These are phyloP conservation scores for Alopecurus myosuroides DNA, from an alignment of 176 grass and related monocot genomes.

Conservation along the genomic window DNA sequence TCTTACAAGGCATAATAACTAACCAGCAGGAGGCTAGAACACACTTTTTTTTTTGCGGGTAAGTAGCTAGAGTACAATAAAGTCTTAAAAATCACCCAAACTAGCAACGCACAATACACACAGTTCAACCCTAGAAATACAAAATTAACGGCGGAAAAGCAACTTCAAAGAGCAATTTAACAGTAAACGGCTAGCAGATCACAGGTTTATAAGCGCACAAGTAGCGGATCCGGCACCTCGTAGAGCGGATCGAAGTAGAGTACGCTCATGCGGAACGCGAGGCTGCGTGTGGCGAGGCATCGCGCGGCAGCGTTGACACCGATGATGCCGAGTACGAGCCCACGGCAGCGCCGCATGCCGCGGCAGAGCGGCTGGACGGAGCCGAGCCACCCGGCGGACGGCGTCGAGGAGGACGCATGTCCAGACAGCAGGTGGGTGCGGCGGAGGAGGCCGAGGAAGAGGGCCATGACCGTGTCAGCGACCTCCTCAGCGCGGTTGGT, in stretches of 20 bases:
- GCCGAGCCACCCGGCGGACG: conserved; percentile 64
- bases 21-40: background rate
- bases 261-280: conserved; percentile 88
- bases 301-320: conserved; percentile 64
- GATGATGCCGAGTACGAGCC: conserved; percentile 79
- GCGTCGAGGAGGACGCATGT: conserved; percentile 50
- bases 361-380: conserved; percentile 77
- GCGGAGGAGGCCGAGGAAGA: conserved; percentile 82
- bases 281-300: conserved; percentile 87
- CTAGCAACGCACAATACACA: background rate
- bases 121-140: background rate
- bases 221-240: conserved; percentile 50
- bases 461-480: conserved; percentile 91
- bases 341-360: conserved; percentile 80
- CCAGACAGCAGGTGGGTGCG: conserved; percentile 76
- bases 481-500: conserved; percentile 79
- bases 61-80: too few species aligned
- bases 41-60: too few species aligned
- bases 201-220: background rate
- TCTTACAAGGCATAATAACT: background rate
- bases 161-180: background rate
- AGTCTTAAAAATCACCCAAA: background rate
- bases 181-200: conserved; percentile 12
- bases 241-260: conserved; percentile 89
- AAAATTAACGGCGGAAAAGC: background rate